Conservation (phyloP, 1,284 basidiomycete species). For the Malassezia obtusa region DNA sequence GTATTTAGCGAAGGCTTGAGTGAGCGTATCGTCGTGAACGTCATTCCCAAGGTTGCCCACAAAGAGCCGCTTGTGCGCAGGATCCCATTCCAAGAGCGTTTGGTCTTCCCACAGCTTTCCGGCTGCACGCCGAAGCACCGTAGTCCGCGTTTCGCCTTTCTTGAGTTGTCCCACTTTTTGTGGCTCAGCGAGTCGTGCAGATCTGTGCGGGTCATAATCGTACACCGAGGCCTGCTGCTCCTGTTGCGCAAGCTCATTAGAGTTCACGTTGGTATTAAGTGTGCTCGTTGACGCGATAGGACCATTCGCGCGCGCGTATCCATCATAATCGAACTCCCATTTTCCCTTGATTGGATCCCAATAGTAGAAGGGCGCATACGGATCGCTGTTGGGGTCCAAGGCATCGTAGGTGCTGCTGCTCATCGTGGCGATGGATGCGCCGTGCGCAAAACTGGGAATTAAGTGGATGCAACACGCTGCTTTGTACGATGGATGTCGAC, state of each 20-base stretch:
- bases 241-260: constrained; percentile 20
- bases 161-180: constrained; percentile 50
- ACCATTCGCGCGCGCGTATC: constrained; percentile 37
- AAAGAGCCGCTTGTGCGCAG: constrained; percentile 94
- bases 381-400: constrained; percentile 20
- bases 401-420: constrained; percentile 9
- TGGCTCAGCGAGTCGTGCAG: constrained; percentile 2
- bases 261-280: not conserved
- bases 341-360: constrained; percentile 38
- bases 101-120: constrained; percentile 98
- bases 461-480: not conserved
- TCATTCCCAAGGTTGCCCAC: constrained; percentile 97
- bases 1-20: constrained; percentile 81
- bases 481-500: constrained; percentile 34
- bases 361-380: constrained; percentile 46
- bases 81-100: constrained; percentile 93
- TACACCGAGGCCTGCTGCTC: constrained; percentile 15
- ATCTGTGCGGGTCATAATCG: constrained; percentile 10
- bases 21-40: constrained; percentile 83
- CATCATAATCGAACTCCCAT: constrained; percentile 45
- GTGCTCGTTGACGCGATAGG: constrained; percentile 14
- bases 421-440: not conserved
- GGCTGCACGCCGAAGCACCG: constrained; percentile 84
- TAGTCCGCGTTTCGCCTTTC: constrained; percentile 82
- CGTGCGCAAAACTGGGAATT: not conserved